Base-by-base conservation (phyloP, 2,329 filamentous ascomycete genomes). In the Cladophialophora immunda region DNA sequence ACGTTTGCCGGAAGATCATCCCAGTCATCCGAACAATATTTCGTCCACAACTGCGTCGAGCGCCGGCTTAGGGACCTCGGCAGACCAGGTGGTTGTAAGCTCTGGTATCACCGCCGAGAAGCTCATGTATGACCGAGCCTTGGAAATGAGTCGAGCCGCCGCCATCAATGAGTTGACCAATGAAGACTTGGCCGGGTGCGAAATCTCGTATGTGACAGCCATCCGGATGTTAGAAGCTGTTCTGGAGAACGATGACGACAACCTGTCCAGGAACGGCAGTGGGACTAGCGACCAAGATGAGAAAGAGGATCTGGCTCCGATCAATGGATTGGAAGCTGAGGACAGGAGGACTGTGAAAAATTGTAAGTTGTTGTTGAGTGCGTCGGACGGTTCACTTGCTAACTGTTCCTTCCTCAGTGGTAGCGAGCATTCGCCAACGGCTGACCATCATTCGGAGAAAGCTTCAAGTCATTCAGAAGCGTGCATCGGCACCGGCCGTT, bases 151-250 rank as follows among this genome's bases (percentile, higher is more conserved):
- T 77, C 89, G 93, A 60, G 89, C 92, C 3, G 94, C 95, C 7
- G 95, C 95, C 7, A 95, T 98, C 75, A 96, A 97, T 73, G 95
- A 99, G 80, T 91, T 99, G 58, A 93, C 95, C 1, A 93, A 94
- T 65, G 92, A 95, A 69, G 94, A 98, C 77, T 83, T 98, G 27
- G 81, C 84, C 0, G 93, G 93, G 17, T 98, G 94, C 76, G 94
- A 98, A 76, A 89, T 97, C 29, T 94, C 93, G 19, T 99, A 99
- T 76, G 86, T 92, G 62, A 98, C 95, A 0, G 94, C 95, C 0
- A 93, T 98, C 71, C 88, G 92, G 70, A 95, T 99, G 91, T 86
- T 98, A 15, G 94, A 99, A 80, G 95, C 94, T 17, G 92, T 99
- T 2, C 81, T 99, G 65, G 95, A 99, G 73, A 90, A 86, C 55